Conservation (phyloP, 129 eudicot species). For the Saposhnikovia divaricata region DNA sequence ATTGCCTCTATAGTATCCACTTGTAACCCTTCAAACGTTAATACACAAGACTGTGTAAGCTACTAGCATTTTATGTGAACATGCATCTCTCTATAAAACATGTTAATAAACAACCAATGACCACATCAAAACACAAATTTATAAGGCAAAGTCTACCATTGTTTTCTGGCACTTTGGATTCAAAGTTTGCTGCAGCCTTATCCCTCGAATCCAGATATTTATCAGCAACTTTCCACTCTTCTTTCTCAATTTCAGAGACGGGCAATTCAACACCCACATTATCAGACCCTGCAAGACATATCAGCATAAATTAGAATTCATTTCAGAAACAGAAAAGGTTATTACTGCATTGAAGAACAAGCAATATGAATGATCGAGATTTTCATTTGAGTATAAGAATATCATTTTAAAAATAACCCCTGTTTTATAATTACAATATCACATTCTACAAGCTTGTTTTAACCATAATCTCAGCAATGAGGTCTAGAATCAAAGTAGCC, state of each 20-base stretch:
- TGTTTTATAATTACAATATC: too few relatives aligned
- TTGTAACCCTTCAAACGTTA: background rate
- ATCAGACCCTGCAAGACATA: background rate
- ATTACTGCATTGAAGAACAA: background rate
- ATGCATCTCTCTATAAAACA: background rate
- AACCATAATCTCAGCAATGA: too few relatives aligned
- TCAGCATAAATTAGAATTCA: background rate
- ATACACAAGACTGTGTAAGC: background rate
- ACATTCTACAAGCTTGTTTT: too few relatives aligned
- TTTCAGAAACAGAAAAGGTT: background rate
- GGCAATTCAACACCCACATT: background rate
- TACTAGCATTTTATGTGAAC: background rate
- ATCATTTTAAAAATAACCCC: too few relatives aligned
- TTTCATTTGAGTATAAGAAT: background rate
- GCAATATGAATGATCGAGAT: background rate
- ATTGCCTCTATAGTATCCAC: background rate
- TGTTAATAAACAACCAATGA: background rate
- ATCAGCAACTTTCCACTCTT: background rate
- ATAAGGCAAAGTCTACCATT: background rate
- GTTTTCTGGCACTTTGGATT: background rate
- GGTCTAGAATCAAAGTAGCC: too few relatives aligned
- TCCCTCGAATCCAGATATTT: constrained; percentile 1
- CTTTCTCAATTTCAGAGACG: background rate
- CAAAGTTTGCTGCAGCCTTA: background rate
- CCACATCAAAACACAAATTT: background rate